Percentiles rank a stretch among this genome's conserved stretches.
Evolutionary conservation across 2,329 filamentous ascomycete genomes (phyloP).

Genomic region (Neoarthrinium moseri): DNA sequence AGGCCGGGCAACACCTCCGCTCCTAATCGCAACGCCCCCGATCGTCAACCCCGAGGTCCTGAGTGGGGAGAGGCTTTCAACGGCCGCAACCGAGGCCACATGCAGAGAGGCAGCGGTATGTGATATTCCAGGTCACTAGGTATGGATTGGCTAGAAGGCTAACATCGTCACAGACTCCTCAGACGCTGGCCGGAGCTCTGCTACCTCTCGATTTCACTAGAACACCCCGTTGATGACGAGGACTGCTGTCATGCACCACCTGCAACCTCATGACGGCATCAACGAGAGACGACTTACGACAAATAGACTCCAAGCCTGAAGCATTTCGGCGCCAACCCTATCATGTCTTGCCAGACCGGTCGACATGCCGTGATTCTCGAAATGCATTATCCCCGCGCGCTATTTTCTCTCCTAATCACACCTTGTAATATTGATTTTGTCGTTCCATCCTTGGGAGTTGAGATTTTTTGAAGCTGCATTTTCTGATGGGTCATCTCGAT

Average conservation of each 20-base stretch:
- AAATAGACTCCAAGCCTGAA: slow-evolving; percentile 28
- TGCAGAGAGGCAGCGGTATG: slow-evolving; percentile 61
- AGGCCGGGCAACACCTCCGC: slow-evolving; percentile 45
- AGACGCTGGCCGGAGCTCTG: slow-evolving; percentile 29
- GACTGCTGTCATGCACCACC: slow-evolving; percentile 6
- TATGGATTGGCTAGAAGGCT: slow-evolving; percentile 12
- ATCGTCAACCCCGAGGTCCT: slow-evolving; percentile 63
- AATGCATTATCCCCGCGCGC: too few species aligned
- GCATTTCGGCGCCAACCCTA: slow-evolving; percentile 16
- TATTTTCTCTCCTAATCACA: slow-evolving; percentile 20
- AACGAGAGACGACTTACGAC: slow-evolving; percentile 36
- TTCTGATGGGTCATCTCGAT: not conserved
- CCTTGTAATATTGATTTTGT: slow-evolving; percentile 29
- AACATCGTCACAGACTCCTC: slow-evolving; percentile 26
- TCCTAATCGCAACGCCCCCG: slow-evolving; percentile 45
- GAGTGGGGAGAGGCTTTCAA: slow-evolving; percentile 60
- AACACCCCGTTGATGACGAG: slow-evolving; percentile 11
- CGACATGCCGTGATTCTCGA: slow-evolving; percentile 14
- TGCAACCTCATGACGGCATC: slow-evolving; percentile 22
- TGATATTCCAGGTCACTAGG: slow-evolving; percentile 12
- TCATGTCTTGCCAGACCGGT: slow-evolving; percentile 9
- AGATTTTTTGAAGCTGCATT: slow-evolving; percentile 5
- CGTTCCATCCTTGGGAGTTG: slow-evolving; percentile 7
- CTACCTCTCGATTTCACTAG: slow-evolving; percentile 29
- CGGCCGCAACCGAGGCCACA: slow-evolving; percentile 56